Percentiles rank a stretch among this genome's conserved stretches.
These are phyloP conservation scores for Pugionium cornutum DNA, from an alignment of 345 rosid genomes.

Conservation along the genomic window DNA sequence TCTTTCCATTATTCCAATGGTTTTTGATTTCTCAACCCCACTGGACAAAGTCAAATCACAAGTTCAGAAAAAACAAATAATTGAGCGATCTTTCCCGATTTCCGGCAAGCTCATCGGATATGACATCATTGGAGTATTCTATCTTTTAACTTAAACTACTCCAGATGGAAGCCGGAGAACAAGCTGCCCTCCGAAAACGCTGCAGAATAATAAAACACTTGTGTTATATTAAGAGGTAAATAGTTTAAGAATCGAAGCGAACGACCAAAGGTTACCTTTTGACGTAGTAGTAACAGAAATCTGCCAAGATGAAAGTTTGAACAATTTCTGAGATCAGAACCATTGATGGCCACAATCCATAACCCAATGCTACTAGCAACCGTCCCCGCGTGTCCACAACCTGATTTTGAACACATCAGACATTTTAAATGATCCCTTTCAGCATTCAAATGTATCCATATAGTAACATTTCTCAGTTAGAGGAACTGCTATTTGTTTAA, in stretches of 20 bases:
- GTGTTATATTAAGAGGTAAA: too few relatives aligned
- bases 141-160: constrained; percentile 58
- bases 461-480: too few relatives aligned
- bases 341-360: constrained; percentile 99
- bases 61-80: too few relatives aligned
- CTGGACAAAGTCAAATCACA: too few relatives aligned
- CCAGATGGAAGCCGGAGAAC: constrained; percentile 98
- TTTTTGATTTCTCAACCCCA: too few relatives aligned
- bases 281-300: constrained; percentile 94
- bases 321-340: constrained; percentile 96
- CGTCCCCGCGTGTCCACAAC: constrained; percentile 91
- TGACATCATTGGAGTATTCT: constrained; percentile 2
- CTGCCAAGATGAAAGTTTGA: constrained; percentile 97
- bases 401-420: constrained; percentile 38
- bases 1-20: too few relatives aligned
- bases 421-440: too few relatives aligned
- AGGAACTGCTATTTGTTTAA: too few relatives aligned
- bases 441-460: too few relatives aligned
- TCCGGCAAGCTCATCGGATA: constrained; percentile 15
- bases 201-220: constrained; percentile 38
- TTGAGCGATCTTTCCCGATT: constrained; percentile 1
- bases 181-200: constrained; percentile 98
- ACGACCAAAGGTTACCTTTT: constrained; percentile 53
- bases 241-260: too few relatives aligned
- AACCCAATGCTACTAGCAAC: constrained; percentile 89